Percentiles rank a stretch among this genome's conserved stretches.
phyloP scores from a whole-genome alignment of 2,329 filamentous ascomycete species.

The Penicillium sp. region DNA sequence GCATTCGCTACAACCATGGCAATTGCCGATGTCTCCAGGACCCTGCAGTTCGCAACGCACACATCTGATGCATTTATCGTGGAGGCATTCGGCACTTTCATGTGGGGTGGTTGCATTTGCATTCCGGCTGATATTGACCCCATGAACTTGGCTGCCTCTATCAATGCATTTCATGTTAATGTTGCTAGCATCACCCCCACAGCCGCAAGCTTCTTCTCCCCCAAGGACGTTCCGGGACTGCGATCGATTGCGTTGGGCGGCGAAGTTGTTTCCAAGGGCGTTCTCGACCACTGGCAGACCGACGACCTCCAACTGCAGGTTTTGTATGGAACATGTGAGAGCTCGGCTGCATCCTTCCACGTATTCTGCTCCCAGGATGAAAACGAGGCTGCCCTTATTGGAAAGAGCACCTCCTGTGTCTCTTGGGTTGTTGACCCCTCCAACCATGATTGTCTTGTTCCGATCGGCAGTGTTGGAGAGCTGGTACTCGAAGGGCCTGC shows the following conservation, averaged over 20 bases:
- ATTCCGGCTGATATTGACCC: slow-evolving; percentile 49
- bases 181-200: slow-evolving; percentile 39
- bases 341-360: slow-evolving; percentile 28
- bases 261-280: slow-evolving; percentile 9
- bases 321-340: slow-evolving; percentile 29
- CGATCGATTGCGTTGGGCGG: slow-evolving; percentile 26
- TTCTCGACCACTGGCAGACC: slow-evolving; percentile 15
- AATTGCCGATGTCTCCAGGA: slow-evolving; percentile 25
- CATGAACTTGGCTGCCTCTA: slow-evolving; percentile 55
- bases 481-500: slow-evolving; percentile 42
- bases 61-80: slow-evolving; percentile 49
- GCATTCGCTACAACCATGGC: slow-evolving; percentile 28
- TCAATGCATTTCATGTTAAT: slow-evolving; percentile 41
- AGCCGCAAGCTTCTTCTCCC: slow-evolving; percentile 23
- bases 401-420: slow-evolving; percentile 25
- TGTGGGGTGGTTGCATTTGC: slow-evolving; percentile 49
- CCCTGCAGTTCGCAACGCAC: slow-evolving; percentile 47
- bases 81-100: slow-evolving; percentile 40
- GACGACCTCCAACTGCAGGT: slow-evolving; percentile 23
- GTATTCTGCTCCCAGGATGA: neutral
- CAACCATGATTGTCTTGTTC: slow-evolving; percentile 30
- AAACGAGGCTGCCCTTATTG: slow-evolving; percentile 18
- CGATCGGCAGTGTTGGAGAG: slow-evolving; percentile 36
- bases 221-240: slow-evolving; percentile 30
- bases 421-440: slow-evolving; percentile 38